phyloP scores from a whole-genome alignment of 1,139 yeast species.

The Pichia sp. region DNA sequence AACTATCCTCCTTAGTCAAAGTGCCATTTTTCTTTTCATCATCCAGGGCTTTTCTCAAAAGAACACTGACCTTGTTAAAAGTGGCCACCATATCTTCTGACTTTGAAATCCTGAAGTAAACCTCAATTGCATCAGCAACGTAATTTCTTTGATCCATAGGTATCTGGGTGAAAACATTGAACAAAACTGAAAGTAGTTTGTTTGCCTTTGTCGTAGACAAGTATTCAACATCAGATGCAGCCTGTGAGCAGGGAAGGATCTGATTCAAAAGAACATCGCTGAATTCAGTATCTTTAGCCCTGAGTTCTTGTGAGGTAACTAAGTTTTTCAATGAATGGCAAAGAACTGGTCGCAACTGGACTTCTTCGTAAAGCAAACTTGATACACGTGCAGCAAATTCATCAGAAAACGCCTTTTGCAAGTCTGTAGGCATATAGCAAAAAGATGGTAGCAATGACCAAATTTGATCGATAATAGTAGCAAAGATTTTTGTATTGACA shows the following conservation, averaged over 20 bases:
- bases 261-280: conserved; percentile 56
- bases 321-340: conserved; percentile 77
- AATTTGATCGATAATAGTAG: conserved; percentile 81
- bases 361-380: conserved; percentile 68
- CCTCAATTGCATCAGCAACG: conserved; percentile 80
- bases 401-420: conserved; percentile 59
- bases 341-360: conserved; percentile 69
- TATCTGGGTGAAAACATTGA: conserved; percentile 88
- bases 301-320: conserved; percentile 71
- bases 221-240: conserved; percentile 56
- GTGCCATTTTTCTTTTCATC: conserved; percentile 43
- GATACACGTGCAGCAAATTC: conserved; percentile 74
- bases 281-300: conserved; percentile 42
- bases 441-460: conserved; percentile 91
- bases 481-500: conserved; percentile 67
- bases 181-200: conserved; percentile 78
- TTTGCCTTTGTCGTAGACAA: conserved; percentile 58
- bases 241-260: conserved; percentile 56
- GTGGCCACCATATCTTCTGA: conserved; percentile 64
- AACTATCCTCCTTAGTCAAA: conserved; percentile 33
- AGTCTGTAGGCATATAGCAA: conserved; percentile 81
- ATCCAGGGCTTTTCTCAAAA: conserved; percentile 72
- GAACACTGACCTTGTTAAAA: conserved; percentile 79
- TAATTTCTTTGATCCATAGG: conserved; percentile 78
- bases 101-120: conserved; percentile 69